phyloP scores from a whole-genome alignment of 1,284 basidiomycete species.

The Papiliotrema terrestris region DNA sequence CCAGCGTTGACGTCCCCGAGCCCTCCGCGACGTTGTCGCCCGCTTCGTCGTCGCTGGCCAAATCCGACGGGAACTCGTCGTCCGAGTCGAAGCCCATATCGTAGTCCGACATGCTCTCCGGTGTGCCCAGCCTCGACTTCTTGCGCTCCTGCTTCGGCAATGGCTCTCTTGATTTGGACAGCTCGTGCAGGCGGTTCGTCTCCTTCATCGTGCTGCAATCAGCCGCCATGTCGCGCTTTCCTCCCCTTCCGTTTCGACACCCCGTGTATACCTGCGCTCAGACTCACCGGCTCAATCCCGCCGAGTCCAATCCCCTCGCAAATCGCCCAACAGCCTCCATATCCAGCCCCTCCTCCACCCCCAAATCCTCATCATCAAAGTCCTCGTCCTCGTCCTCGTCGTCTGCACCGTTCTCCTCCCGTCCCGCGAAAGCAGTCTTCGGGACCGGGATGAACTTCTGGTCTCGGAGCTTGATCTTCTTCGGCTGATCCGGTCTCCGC shows the following conservation, averaged over 20 bases:
- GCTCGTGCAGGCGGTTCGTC: conserved; percentile 44
- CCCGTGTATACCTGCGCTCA: neutral
- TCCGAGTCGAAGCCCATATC: conserved; percentile 37
- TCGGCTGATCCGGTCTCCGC: conserved; percentile 42
- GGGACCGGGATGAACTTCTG: conserved; percentile 48
- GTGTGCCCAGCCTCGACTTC: conserved; percentile 27
- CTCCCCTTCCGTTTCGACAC: neutral
- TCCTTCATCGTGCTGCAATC: conserved; percentile 42
- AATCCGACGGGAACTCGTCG: conserved; percentile 21
- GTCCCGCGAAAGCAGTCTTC: conserved; percentile 28
- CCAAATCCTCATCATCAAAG: conserved; percentile 25
- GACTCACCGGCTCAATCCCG: conserved; percentile 43
- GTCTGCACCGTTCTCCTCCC: conserved; percentile 13
- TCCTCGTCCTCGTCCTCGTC: conserved; percentile 22
- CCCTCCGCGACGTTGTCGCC: conserved; percentile 11
- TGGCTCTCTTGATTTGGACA: conserved; percentile 38
- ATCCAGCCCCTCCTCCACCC: conserved; percentile 33
- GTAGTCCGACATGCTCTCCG: conserved; percentile 32
- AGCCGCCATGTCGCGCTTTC: neutral
- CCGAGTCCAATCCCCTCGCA: conserved; percentile 35
- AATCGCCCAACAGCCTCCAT: conserved; percentile 25
- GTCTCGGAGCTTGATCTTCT: conserved; percentile 48
- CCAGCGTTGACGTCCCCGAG: conserved; percentile 6
- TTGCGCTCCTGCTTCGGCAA: conserved; percentile 31
- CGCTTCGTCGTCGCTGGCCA: conserved; percentile 16